Percentiles rank a stretch among this genome's conserved stretches.
Conservation (phyloP, 2,329 filamentous ascomycete species). For the Aureobasidium sp. region DNA sequence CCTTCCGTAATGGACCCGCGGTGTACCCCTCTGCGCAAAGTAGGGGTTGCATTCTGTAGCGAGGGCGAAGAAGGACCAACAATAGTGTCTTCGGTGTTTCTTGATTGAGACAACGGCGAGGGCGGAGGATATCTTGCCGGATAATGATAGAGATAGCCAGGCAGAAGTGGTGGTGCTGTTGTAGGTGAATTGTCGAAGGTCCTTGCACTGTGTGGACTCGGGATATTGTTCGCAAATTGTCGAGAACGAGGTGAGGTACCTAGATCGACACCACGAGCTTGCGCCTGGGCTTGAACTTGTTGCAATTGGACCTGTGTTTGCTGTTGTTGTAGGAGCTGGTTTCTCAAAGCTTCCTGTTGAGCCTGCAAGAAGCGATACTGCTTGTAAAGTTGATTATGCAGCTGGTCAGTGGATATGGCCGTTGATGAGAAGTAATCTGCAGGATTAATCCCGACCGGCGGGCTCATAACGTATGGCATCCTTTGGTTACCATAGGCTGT, state of each 20-base stretch:
- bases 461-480: slow-evolving; percentile 35
- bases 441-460: slow-evolving; percentile 32
- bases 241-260: slow-evolving; percentile 35
- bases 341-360: slow-evolving; percentile 30
- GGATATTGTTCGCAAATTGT: slow-evolving; percentile 25
- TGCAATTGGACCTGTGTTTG: slow-evolving; percentile 27
- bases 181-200: slow-evolving; percentile 27
- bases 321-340: slow-evolving; percentile 40
- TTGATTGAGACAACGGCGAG: slow-evolving; percentile 31
- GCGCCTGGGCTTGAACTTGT: slow-evolving; percentile 27
- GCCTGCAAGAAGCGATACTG: slow-evolving; percentile 35
- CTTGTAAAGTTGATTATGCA: slow-evolving; percentile 44
- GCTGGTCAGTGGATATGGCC: slow-evolving; percentile 29
- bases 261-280: slow-evolving; percentile 29
- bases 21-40: slow-evolving; percentile 36
- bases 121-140: slow-evolving; percentile 35
- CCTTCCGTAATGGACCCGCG: slow-evolving; percentile 39
- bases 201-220: slow-evolving; percentile 26
- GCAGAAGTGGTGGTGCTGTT: slow-evolving; percentile 32
- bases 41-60: slow-evolving; percentile 36
- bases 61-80: slow-evolving; percentile 46
- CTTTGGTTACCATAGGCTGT: slow-evolving; percentile 39
- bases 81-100: slow-evolving; percentile 37
- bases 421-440: slow-evolving; percentile 36
- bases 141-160: slow-evolving; percentile 41